Conservation (phyloP, 352 stramenopile genomes). For the Blastocystis sp. region DNA sequence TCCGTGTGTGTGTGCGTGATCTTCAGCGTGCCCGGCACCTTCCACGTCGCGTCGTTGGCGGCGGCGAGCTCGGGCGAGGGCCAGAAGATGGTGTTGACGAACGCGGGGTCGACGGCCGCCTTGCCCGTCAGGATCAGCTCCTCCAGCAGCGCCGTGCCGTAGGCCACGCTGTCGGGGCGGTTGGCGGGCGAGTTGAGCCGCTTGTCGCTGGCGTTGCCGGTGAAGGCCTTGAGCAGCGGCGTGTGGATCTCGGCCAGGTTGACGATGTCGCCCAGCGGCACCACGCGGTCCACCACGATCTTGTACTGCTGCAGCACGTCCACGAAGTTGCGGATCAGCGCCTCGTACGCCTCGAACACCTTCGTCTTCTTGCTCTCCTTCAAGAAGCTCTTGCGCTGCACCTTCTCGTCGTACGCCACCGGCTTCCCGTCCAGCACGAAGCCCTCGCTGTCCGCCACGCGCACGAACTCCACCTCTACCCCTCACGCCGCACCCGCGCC, state of each 20-base stretch:
- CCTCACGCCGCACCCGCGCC: not conserved
- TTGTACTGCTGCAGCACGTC: slow-evolving; percentile 24
- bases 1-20: slow-evolving; percentile 46
- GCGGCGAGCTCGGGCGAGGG: not conserved
- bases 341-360: slow-evolving; percentile 23
- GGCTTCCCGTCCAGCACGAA: not conserved
- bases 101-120: slow-evolving; percentile 41
- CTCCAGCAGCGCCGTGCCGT: slow-evolving; percentile 22
- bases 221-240: not conserved
- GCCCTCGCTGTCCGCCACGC: not conserved
- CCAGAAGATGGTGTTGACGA: slow-evolving; percentile 46
- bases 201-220: slow-evolving; percentile 5
- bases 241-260: slow-evolving; percentile 6
- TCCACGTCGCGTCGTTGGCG: slow-evolving; percentile 31
- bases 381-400: not conserved
- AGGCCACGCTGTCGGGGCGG: not conserved
- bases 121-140: not conserved
- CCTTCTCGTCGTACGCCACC: slow-evolving; percentile 22
- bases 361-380: slow-evolving; percentile 28
- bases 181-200: not conserved
- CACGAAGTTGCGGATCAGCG: not conserved
- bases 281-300: slow-evolving; percentile 10
- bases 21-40: not conserved
- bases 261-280: not conserved
- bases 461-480: not conserved